These are phyloP conservation scores for Rhinocladiella similis DNA, from an alignment of 2,329 filamentous ascomycete species.

Conservation along the genomic window DNA sequence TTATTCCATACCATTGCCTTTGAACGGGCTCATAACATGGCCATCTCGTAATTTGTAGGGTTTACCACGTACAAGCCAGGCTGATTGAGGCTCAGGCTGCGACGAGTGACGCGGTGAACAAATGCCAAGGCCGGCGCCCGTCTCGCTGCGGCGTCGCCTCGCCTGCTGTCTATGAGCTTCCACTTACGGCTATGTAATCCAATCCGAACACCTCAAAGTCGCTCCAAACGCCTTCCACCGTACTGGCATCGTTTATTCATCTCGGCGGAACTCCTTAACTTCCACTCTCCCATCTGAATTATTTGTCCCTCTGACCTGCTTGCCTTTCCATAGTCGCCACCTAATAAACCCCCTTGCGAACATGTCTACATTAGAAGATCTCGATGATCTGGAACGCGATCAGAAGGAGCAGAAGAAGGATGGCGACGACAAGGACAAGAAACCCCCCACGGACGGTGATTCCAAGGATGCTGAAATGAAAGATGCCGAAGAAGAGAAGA, in stretches of 20 bases:
- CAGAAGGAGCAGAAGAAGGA: conserved; percentile 64
- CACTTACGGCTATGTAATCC: neutral
- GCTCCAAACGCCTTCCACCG: no score
- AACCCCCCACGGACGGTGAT: conserved; percentile 51
- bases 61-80: no score
- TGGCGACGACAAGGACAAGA: conserved; percentile 60
- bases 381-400: conserved; percentile 82
- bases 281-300: no score
- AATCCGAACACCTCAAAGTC: neutral
- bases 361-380: conserved; percentile 91
- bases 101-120: conserved; percentile 19
- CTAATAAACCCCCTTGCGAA: conserved; percentile 30
- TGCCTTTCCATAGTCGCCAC: neutral
- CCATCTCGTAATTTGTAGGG: no score
- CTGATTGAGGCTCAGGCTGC: conserved; percentile 19
- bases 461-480: conserved; percentile 84
- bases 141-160: conserved; percentile 12
- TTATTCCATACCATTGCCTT: no score
- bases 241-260: no score
- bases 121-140: conserved; percentile 12
- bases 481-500: conserved; percentile 67
- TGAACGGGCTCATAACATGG: no score
- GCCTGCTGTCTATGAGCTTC: neutral
- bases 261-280: no score
- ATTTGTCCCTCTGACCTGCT: neutral